phyloP scores from a whole-genome alignment of 129 eudicot species.

The Chrysanthemum lavandulifolium region DNA sequence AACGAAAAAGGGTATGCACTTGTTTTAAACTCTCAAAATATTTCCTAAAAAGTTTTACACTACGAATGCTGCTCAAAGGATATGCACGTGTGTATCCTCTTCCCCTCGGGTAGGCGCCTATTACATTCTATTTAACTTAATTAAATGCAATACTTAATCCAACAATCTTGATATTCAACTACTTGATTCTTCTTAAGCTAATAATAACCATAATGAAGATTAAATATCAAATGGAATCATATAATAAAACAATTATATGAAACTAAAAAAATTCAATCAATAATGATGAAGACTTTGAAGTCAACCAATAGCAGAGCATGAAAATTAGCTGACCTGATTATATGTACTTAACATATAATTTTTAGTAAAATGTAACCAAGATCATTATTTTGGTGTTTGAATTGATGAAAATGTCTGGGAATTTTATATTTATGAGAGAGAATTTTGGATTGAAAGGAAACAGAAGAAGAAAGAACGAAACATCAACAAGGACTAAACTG shows the following conservation, averaged over 20 bases:
- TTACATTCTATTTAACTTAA: neutral
- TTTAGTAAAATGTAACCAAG: slow-evolving; percentile 18
- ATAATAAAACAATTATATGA: neutral
- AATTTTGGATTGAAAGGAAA: neutral
- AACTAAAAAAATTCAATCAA: slow-evolving; percentile 12
- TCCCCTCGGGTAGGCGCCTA: neutral
- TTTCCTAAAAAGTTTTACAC: too few species aligned
- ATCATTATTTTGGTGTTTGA: slow-evolving; percentile 2
- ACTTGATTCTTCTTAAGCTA: slow-evolving; percentile 3
- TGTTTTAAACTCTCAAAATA: too few species aligned
- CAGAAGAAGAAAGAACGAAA: neutral
- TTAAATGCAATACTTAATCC: neutral
- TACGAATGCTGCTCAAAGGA: too few species aligned
- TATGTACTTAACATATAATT: neutral
- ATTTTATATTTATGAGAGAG: slow-evolving; percentile 16
- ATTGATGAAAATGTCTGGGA: slow-evolving; percentile 32
- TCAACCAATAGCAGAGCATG: slow-evolving; percentile 21
- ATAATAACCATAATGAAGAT: slow-evolving; percentile 15
- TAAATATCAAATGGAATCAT: neutral
- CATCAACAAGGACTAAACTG: neutral
- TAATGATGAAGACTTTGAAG: slow-evolving; percentile 32
- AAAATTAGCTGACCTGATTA: slow-evolving; percentile 31
- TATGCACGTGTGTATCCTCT: too few species aligned
- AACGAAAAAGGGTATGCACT: too few species aligned
- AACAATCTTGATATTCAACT: neutral